Percentiles rank a stretch among this genome's conserved stretches.
These are phyloP conservation scores for Claviceps sp. DNA, from an alignment of 2,329 filamentous ascomycete genomes.

Conservation along the genomic window DNA sequence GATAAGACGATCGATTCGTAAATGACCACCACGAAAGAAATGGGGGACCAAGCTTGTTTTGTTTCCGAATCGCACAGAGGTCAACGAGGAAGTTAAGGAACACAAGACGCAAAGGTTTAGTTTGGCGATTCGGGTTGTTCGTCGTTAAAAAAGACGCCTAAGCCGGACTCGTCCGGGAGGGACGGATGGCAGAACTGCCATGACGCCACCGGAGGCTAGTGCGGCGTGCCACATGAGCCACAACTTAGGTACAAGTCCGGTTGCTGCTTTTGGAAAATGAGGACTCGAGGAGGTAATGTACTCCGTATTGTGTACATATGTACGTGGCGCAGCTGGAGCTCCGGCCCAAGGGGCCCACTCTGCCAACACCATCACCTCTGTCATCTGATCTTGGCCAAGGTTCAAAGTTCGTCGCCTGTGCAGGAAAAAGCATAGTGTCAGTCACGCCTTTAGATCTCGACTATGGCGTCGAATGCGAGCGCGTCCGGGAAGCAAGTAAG, in stretches of 20 bases:
- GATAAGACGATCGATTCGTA: too few species aligned
- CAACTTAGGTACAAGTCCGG: not conserved
- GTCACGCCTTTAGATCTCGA: not conserved
- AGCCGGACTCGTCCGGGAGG: not conserved
- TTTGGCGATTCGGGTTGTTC: not conserved
- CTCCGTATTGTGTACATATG: too few species aligned
- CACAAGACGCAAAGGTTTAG: not conserved
- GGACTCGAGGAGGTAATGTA: too few species aligned
- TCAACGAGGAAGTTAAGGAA: not conserved
- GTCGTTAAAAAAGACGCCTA: not conserved
- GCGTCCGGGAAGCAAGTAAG: conserved; percentile 18
- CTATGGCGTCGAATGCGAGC: conserved; percentile 21
- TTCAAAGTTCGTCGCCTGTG: not conserved
- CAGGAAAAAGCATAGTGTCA: not conserved
- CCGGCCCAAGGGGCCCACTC: not conserved
- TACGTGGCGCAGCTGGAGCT: not conserved
- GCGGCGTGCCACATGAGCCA: conserved; percentile 1
- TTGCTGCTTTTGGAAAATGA: not conserved
- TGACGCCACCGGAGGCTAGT: not conserved
- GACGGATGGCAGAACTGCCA: not conserved
- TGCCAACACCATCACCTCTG: not conserved
- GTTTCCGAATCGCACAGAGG: not conserved
- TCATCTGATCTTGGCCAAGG: not conserved
- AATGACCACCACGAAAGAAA: not conserved
- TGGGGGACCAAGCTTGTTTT: not conserved